Evolutionary conservation across 1,139 yeast genomes (phyloP), one percentile per base, ranked within the genome.

Genomic region (Blastobotrys aristatus): DNA sequence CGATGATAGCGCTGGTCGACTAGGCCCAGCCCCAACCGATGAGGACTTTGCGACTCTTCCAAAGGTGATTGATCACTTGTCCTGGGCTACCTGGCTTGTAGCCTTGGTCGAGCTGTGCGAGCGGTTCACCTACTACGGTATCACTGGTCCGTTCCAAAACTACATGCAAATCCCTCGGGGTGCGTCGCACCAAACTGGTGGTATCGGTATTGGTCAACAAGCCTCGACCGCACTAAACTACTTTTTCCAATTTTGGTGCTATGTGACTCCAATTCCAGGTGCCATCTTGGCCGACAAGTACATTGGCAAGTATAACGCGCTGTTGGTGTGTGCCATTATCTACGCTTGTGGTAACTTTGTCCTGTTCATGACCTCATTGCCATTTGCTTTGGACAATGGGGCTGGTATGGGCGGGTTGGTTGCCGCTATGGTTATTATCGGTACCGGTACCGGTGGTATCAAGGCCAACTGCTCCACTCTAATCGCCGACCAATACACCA

Each of bases 191-290:
- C 70, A 67, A 69, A 82, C 39, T 29, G 94, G 95, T 63, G 79
- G 80, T 14, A 73, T 85, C 54, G 75, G 75, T 38, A 72, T 82
- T 56, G 80, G 83, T 44, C 73, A 78, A 44, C 74, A 73, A 53
- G 79, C 82, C 57, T 89, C 95, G 30, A 80, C 87, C 43, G 92
- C 87, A 22, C 73, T 86, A 53, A 78, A 87, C n/a, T 79, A 83
- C 63, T 80, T 84, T 59, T 80, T 84, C 74, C 87, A 84, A 62
- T 85, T 86, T 62, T 82, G 89, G 84, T 84, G 90, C 63, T 86
- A 86, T 63, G 73, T 84, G 42, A 82, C 92, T 40, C 95, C 95
- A 34, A 73, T 86, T 50, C 69, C 81, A 49, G 90, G 90, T 62
- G 95, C 90, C 49, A 78, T 82, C 67, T 57, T 85, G 29, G 80